Conservation (phyloP, 768 basidiomycete species). For the Boletellus emodensis region DNA sequence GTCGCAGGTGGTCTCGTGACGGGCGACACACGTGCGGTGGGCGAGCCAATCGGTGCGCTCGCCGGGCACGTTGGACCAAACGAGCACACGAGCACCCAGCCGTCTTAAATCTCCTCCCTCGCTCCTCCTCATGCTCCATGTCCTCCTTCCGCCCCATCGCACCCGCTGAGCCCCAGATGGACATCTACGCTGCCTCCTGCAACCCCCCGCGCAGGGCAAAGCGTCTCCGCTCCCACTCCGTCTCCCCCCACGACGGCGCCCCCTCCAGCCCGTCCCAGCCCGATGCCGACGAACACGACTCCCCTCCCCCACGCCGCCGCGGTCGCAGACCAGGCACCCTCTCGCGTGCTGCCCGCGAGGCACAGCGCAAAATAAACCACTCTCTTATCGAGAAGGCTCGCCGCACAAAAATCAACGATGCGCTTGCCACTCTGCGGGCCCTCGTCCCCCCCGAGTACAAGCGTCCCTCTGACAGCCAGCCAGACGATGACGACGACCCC, state of each 20-base stretch:
- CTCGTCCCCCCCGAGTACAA: constrained; percentile 68
- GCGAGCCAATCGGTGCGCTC: constrained; percentile 18
- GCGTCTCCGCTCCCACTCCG: constrained; percentile 31
- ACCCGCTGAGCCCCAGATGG: constrained; percentile 17
- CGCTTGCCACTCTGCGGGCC: constrained; percentile 67
- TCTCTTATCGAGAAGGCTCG: constrained; percentile 92
- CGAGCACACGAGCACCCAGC: constrained; percentile 21
- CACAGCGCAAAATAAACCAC: constrained; percentile 89
- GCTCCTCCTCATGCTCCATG: constrained; percentile 10
- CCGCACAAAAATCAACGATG: constrained; percentile 94
- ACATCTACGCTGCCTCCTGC: constrained; percentile 35
- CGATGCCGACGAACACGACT: constrained; percentile 26
- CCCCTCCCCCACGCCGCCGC: constrained; percentile 51
- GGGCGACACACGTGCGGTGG: constrained; percentile 18
- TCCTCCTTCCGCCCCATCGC: constrained; percentile 26
- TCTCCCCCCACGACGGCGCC: not conserved
- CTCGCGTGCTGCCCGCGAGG: constrained; percentile 76
- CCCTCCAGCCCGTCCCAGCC: constrained; percentile 11
- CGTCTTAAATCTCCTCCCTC: not conserved
- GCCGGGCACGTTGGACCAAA: no score
- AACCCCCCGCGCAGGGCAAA: constrained; percentile 48
- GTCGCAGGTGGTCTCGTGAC: constrained; percentile 6
- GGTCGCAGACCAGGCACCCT: constrained; percentile 68
- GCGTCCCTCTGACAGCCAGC: constrained; percentile 10
- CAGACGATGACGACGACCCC: constrained; percentile 26